Evolutionary conservation across 2,329 filamentous ascomycete genomes (phyloP).

Genomic region (Botrytis medusae): DNA sequence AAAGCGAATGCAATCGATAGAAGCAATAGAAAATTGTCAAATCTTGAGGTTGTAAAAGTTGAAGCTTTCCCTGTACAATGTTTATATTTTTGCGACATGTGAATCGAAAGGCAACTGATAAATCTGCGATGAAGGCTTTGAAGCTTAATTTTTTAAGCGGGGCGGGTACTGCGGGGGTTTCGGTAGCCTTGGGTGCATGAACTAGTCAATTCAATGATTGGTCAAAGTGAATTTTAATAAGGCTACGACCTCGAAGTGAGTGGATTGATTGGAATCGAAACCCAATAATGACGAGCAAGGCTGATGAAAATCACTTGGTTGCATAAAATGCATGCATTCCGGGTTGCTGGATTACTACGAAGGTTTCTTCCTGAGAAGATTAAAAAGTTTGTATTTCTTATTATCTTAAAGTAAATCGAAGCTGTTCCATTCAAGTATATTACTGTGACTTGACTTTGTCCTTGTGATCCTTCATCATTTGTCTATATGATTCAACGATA

Average conservation of each 20-base stretch:
- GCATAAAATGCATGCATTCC: neutral
- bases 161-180: slow-evolving; percentile 15
- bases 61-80: slow-evolving; percentile 6
- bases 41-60: slow-evolving; percentile 13
- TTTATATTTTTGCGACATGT: slow-evolving; percentile 3
- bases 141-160: slow-evolving; percentile 15
- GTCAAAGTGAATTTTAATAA: neutral
- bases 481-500: slow-evolving; percentile 73
- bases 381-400: neutral
- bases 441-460: slow-evolving; percentile 8
- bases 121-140: slow-evolving; percentile 8
- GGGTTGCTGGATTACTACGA: too few species aligned
- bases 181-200: neutral
- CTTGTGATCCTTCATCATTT: slow-evolving; percentile 59
- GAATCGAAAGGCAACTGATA: neutral
- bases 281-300: neutral
- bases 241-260: neutral
- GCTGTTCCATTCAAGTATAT: neutral
- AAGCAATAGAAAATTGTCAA: neutral
- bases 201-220: neutral
- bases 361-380: neutral
- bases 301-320: neutral
- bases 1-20: neutral
- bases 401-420: neutral
- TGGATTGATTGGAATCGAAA: neutral